These are phyloP conservation scores for Triticum urartu DNA, from an alignment of 176 grass and related monocot species.

Conservation along the genomic window DNA sequence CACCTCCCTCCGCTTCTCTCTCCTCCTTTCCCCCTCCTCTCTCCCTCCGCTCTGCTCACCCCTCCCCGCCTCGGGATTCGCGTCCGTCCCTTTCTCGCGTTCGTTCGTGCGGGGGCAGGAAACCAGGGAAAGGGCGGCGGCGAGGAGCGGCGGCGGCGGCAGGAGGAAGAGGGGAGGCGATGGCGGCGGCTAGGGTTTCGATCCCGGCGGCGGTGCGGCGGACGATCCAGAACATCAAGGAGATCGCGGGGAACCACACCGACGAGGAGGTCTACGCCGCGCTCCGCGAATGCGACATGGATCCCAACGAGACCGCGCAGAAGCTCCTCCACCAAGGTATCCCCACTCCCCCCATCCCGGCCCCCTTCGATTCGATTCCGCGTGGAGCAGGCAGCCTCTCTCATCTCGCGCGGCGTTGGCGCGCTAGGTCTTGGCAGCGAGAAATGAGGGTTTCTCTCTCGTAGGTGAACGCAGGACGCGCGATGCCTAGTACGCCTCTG, in stretches of 20 bases:
- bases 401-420: too few relatives aligned
- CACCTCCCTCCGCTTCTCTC: not conserved
- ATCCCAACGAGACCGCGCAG: constrained; percentile 90
- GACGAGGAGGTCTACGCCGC: constrained; percentile 95
- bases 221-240: constrained; percentile 83
- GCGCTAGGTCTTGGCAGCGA: not conserved
- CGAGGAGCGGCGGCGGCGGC: not conserved
- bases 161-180: constrained; percentile 25
- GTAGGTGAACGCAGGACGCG: not conserved
- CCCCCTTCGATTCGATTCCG: constrained; percentile 3
- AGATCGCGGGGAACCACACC: constrained; percentile 78
- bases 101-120: not conserved
- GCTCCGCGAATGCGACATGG: constrained; percentile 92
- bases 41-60: constrained; percentile 3
- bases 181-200: constrained; percentile 58
- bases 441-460: not conserved
- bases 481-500: not conserved
- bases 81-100: constrained; percentile 4
- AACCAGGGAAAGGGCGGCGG: not conserved
- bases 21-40: constrained; percentile 8
- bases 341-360: not conserved
- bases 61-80: constrained; percentile 10
- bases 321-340: constrained; percentile 88
- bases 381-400: not conserved
- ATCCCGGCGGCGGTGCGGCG: constrained; percentile 61